phyloP scores from a whole-genome alignment of 305 asterid genomes.

The Fraxinus baroniana region DNA sequence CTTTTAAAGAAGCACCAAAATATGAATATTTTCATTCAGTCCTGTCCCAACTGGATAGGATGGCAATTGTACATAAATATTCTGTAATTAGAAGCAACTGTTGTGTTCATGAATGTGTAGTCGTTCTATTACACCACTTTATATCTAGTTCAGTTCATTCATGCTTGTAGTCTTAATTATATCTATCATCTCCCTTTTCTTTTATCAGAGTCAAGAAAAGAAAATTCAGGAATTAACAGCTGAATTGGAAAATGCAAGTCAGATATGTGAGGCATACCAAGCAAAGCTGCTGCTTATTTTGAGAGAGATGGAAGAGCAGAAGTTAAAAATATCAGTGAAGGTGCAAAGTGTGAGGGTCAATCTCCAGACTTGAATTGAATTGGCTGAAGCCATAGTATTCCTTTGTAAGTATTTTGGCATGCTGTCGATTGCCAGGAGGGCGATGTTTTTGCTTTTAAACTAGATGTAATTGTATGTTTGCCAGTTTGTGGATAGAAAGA shows the following conservation, averaged over 20 bases:
- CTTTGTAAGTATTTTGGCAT: background rate
- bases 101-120: background rate
- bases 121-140: background rate
- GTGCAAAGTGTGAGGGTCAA: conserved; percentile 37
- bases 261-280: conserved; percentile 72
- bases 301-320: conserved; percentile 85
- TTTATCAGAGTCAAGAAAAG: background rate
- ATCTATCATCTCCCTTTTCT: background rate
- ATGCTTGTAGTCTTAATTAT: background rate
- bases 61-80: background rate
- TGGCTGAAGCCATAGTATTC: background rate
- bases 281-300: conserved; percentile 66
- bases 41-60: background rate
- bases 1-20: background rate
- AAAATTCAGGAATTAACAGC: conserved; percentile 57
- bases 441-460: background rate
- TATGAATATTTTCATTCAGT: background rate
- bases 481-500: background rate
- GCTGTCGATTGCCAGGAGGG: background rate
- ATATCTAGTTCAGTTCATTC: background rate
- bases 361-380: background rate
- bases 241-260: conserved; percentile 66
- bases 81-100: background rate
- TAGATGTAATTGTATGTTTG: background rate
- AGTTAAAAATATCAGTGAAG: conserved; percentile 64